Base-by-base conservation (phyloP, 192 early-diverging fungal species). In the Gryganskiella cystojenkinii region DNA sequence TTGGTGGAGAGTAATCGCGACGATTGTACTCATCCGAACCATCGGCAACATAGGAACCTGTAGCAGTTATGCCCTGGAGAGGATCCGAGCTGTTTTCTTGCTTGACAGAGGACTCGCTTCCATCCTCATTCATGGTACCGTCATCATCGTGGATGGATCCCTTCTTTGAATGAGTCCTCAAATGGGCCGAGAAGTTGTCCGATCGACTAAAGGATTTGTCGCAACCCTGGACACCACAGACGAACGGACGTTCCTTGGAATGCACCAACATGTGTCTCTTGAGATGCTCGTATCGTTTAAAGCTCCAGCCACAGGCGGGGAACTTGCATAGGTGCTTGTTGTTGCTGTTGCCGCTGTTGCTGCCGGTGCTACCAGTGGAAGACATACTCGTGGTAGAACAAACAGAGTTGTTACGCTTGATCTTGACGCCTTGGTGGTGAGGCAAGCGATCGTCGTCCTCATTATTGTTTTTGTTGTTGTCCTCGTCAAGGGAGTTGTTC, bases 231-330 rank as follows among this genome's bases (percentile, higher is more conserved):
- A 78, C 82, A 62, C 80, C 73, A 70, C 89, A 90, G 43, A 80
- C 65, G 71, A 88, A 85, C 31, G 90, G 86, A 61, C 86, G 83
- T 53, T 89, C 87, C 37, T 89, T 89, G 37, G 90, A 86, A 71
- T 91, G 90, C 4, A 87, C 88, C 50, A 90, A 85, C 80, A 86
- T 82, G 71, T 93, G 92, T 25, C 91, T 86, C 30, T 88, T 90
- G n/a, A 93, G 80, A 60, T 93, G 92, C 64, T 91, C 89, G 59
- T 89, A 93, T 33, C 89, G 84, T 79, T 93, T 93, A 70, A 91
- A 91, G 27, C 61, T 80, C 72, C 81, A 81, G 34, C 64, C 55
- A 59, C 85, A 82, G 50, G 84, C 69, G 3, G 72, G 40, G 62
- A 81, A 74, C 34, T 63, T 71, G 64, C 83, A 84, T 19, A 50